Evolutionary conservation across 106 monocot species (phyloP).

Genomic region (Hemerocallis citrina): DNA sequence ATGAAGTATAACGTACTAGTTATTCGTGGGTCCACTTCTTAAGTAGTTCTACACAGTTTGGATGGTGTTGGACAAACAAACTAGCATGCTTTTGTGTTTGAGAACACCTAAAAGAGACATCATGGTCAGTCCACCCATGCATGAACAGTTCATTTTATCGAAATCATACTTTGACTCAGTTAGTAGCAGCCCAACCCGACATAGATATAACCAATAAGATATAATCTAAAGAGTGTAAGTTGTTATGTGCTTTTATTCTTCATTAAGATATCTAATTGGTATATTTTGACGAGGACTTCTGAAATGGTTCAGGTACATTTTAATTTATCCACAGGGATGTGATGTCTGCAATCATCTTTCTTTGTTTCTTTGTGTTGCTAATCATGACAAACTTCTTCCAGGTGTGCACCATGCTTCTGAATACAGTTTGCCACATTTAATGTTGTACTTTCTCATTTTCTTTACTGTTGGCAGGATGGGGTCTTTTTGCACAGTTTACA

Average conservation of each 20-base stretch:
- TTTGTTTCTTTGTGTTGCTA: constrained; percentile 94
- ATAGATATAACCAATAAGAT: not conserved
- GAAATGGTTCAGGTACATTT: constrained; percentile 77
- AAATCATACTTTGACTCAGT: not conserved
- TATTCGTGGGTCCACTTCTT: no score
- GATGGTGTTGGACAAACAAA: no score
- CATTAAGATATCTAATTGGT: no score
- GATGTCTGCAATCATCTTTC: constrained; percentile 96
- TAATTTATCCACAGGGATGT: constrained; percentile 97
- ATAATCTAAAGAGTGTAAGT: not conserved
- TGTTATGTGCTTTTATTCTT: not conserved
- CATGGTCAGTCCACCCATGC: no score
- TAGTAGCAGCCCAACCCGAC: not conserved
- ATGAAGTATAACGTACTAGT: no score
- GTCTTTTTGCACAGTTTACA: constrained; percentile 95
- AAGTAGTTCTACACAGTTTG: no score
- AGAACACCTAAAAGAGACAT: no score
- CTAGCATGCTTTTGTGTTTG: no score
- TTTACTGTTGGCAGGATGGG: constrained; percentile 65
- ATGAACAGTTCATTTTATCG: not conserved
- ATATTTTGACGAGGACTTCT: not conserved
- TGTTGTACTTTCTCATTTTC: not conserved
- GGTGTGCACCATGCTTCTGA: constrained; percentile 25
- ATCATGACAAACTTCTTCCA: constrained; percentile 94
- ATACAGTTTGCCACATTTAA: not conserved